phyloP scores from a whole-genome alignment of 805 yeast genomes.

The Kuraishia ogatae region DNA sequence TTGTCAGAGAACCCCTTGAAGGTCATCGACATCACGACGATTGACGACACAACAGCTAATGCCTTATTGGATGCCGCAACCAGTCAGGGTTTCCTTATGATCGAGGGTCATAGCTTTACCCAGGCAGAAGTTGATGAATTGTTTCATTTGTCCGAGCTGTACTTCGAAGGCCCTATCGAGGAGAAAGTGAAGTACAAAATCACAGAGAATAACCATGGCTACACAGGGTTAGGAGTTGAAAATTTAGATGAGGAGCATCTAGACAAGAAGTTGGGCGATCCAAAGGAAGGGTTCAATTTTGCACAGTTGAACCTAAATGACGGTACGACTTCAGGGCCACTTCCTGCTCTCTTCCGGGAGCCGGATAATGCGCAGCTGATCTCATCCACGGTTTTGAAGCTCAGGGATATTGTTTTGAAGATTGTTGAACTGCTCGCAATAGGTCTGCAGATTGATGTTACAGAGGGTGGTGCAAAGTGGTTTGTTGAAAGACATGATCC shows the following conservation, averaged over 20 bases:
- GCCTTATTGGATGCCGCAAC: constrained; percentile 34
- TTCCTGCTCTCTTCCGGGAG: constrained; percentile 42
- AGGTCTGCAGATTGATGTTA: constrained; percentile 49
- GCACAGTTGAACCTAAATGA: constrained; percentile 39
- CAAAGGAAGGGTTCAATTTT: constrained; percentile 62
- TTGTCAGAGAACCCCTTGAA: constrained; percentile 36
- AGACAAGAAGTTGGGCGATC: constrained; percentile 39
- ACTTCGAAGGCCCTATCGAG: constrained; percentile 26
- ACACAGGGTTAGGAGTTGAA: constrained; percentile 33
- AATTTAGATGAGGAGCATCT: constrained; percentile 28
- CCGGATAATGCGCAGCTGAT: constrained; percentile 29
- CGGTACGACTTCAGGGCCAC: constrained; percentile 29
- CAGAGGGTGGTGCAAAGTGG: constrained; percentile 41
- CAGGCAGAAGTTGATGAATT: constrained; percentile 30
- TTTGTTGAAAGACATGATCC: constrained; percentile 48
- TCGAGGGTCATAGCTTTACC: constrained; percentile 41
- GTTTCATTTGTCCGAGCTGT: constrained; percentile 28
- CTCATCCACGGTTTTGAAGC: constrained; percentile 15
- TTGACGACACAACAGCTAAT: constrained; percentile 34
- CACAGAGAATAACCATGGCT: constrained; percentile 33
- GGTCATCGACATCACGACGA: constrained; percentile 46
- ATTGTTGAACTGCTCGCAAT: constrained; percentile 46
- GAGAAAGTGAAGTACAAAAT: constrained; percentile 26
- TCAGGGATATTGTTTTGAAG: constrained; percentile 5
- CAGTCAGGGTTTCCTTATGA: constrained; percentile 40